phyloP scores from a whole-genome alignment of 257 asterid genomes.

The Knoxia roxburghii region DNA sequence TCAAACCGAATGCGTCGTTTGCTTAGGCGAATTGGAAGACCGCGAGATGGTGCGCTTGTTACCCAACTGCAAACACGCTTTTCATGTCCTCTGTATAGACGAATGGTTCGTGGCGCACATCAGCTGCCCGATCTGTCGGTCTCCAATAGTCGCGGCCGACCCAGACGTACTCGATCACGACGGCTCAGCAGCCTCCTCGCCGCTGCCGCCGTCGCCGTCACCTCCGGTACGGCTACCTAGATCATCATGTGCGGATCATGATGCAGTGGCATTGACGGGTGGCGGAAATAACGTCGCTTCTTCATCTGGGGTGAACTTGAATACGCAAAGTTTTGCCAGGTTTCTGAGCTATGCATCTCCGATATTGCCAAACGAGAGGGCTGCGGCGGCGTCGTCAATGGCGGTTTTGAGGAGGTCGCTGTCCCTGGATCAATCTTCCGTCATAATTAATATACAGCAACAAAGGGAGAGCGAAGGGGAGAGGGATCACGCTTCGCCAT shows the following conservation, averaged over 20 bases:
- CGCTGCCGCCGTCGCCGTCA: neutral
- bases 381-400: constrained; percentile 10
- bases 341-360: constrained; percentile 33
- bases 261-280: no score
- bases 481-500: constrained; percentile 8
- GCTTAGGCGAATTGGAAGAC: constrained; percentile 51
- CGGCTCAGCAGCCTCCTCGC: neutral
- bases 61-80: constrained; percentile 57
- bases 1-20: constrained; percentile 55
- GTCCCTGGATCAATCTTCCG: constrained; percentile 43
- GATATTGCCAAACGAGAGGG: constrained; percentile 24
- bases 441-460: constrained; percentile 17
- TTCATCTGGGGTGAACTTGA: constrained; percentile 12
- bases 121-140: constrained; percentile 64
- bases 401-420: constrained; percentile 44
- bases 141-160: constrained; percentile 16
- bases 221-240: no score
- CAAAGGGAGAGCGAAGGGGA: constrained; percentile 6
- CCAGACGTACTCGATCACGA: neutral
- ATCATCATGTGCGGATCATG: no score
- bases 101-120: constrained; percentile 49
- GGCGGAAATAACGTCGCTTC: neutral
- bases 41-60: constrained; percentile 52
- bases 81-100: constrained; percentile 60
- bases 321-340: constrained; percentile 5